A percentile compares a stretch with the other conserved stretches of the same genome.
These are phyloP conservation scores for Gremmenia infestans DNA, from an alignment of 2,329 filamentous ascomycete genomes.

Conservation along the genomic window DNA sequence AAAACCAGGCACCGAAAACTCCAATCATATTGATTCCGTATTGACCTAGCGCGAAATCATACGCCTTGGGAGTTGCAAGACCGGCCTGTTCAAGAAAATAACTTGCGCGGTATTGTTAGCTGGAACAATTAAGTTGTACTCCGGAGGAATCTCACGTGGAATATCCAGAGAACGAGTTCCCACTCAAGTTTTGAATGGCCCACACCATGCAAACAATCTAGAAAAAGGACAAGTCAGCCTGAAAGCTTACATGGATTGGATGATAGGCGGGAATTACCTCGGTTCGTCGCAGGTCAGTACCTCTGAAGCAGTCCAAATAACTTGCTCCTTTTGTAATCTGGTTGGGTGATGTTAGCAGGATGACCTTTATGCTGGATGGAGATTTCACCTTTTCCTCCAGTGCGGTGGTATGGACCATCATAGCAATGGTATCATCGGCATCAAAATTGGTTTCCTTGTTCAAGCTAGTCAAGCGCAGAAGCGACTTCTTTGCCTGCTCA, in stretches of 20 bases:
- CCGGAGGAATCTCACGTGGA: slow-evolving; percentile 38
- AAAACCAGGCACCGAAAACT: slow-evolving; percentile 49
- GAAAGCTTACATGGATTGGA: neutral
- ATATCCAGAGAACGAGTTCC: slow-evolving; percentile 60
- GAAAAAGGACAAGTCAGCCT: neutral
- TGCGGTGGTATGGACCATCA: slow-evolving; percentile 54
- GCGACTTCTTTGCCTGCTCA: slow-evolving; percentile 40
- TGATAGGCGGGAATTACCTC: slow-evolving; percentile 28
- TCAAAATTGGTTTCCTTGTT: slow-evolving; percentile 40
- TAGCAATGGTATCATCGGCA: slow-evolving; percentile 44
- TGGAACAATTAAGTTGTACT: neutral
- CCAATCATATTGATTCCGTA: slow-evolving; percentile 47
- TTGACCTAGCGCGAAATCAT: slow-evolving; percentile 49
- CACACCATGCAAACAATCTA: slow-evolving; percentile 54
- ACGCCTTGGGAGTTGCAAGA: slow-evolving; percentile 43
- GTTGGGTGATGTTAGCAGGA: neutral
- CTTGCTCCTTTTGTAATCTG: slow-evolving; percentile 37
- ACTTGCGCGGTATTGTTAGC: neutral
- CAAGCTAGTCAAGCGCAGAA: slow-evolving; percentile 29
- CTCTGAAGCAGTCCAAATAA: slow-evolving; percentile 47
- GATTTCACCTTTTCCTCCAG: slow-evolving; percentile 42
- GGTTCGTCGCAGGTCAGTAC: slow-evolving; percentile 45
- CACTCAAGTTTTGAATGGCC: slow-evolving; percentile 59
- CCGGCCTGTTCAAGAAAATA: slow-evolving; percentile 57
- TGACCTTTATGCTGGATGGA: neutral